phyloP scores from a whole-genome alignment of 805 yeast genomes.

The Sungouiozyma intestinalis region DNA sequence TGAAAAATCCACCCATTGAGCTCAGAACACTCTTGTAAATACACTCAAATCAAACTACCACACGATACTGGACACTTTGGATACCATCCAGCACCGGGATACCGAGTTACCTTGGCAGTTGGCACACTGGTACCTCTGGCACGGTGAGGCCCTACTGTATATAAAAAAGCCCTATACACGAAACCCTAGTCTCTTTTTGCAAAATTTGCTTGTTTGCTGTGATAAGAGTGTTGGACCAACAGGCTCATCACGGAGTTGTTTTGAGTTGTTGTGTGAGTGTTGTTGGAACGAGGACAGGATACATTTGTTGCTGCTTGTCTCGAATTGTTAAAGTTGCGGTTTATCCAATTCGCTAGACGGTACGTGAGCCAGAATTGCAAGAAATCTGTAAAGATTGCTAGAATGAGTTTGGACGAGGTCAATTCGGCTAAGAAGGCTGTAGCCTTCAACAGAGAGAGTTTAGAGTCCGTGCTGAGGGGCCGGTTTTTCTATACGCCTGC shows the following conservation, averaged over 20 bases:
- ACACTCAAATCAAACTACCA: neutral
- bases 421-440: slow-evolving; percentile 23
- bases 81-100: neutral
- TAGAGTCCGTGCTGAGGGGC: slow-evolving; percentile 87
- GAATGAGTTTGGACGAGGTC: slow-evolving; percentile 28
- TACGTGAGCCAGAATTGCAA: slow-evolving; percentile 19
- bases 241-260: neutral
- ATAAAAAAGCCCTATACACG: neutral
- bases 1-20: neutral
- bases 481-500: slow-evolving; percentile 97
- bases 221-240: neutral
- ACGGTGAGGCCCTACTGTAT: no score
- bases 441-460: slow-evolving; percentile 68
- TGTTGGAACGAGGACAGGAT: neutral
- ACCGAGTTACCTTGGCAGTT: neutral
- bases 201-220: neutral
- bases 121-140: no score
- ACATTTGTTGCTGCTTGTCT: neutral
- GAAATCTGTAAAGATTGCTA: slow-evolving; percentile 19
- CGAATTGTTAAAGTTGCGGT: slow-evolving; percentile 6
- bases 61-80: neutral
- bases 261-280: neutral
- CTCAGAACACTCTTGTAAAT: neutral
- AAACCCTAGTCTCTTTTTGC: neutral
- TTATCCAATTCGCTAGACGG: slow-evolving; percentile 12